Conservation (phyloP, 371 early-diverging fungal species). For the Choanephora cucurbitarum region DNA sequence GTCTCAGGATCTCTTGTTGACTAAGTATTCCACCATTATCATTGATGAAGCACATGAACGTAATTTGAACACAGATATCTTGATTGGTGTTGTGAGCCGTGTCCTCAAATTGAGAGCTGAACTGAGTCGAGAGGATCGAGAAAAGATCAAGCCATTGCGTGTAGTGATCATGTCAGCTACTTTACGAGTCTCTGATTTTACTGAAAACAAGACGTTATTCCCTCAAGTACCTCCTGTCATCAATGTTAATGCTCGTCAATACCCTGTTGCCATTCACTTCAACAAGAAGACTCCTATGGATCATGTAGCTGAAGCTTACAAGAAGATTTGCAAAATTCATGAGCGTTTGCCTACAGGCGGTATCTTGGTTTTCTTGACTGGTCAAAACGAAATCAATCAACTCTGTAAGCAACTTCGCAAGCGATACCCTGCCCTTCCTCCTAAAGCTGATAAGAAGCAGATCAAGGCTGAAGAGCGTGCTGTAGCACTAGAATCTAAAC, state of each 20-base stretch:
- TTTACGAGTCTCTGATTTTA: slow-evolving; percentile 90
- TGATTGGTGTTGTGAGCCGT: slow-evolving; percentile 93
- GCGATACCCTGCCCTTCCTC: slow-evolving; percentile 61
- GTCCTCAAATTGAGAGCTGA: slow-evolving; percentile 71
- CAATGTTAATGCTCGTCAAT: slow-evolving; percentile 93
- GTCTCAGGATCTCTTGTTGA: slow-evolving; percentile 83
- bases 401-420: slow-evolving; percentile 73
- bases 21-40: slow-evolving; percentile 93
- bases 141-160: slow-evolving; percentile 80
- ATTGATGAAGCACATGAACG: slow-evolving; percentile 99
- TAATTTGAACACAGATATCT: slow-evolving; percentile 95
- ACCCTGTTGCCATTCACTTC: slow-evolving; percentile 86
- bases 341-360: slow-evolving; percentile 88
- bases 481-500: slow-evolving; percentile 32
- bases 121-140: slow-evolving; percentile 56
- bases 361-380: slow-evolving; percentile 90
- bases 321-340: slow-evolving; percentile 94
- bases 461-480: slow-evolving; percentile 39
- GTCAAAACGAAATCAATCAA: slow-evolving; percentile 87
- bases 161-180: slow-evolving; percentile 99
- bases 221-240: slow-evolving; percentile 80
- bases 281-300: slow-evolving; percentile 75
- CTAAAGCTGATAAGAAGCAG: slow-evolving; percentile 33
- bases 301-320: slow-evolving; percentile 79
- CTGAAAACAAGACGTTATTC: slow-evolving; percentile 81